Conservation (phyloP, 441 rosid species). For the Geranium incanum region DNA sequence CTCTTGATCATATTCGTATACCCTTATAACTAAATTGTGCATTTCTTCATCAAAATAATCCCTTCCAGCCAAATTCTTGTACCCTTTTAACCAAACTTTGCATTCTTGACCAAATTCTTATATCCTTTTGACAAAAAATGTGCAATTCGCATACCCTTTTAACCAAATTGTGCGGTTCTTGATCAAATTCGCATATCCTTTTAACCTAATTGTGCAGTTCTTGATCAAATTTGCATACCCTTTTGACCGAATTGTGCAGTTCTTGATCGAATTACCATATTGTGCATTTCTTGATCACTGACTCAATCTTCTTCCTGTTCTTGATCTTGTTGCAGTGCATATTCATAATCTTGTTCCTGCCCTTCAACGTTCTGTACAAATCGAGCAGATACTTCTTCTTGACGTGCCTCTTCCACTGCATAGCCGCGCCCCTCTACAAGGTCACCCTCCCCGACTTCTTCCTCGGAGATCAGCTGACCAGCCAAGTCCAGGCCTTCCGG, state of each 20-base stretch:
- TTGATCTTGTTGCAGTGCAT: not conserved
- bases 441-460: not conserved
- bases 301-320: not conserved
- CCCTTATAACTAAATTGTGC: not conserved
- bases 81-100: not conserved
- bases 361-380: not conserved
- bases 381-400: not conserved
- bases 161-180: too few species aligned
- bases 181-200: too few species aligned
- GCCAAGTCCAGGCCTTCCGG: conserved; percentile 2
- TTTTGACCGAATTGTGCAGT: too few species aligned
- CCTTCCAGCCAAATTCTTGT: not conserved
- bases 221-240: too few species aligned
- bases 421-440: conserved; percentile 3
- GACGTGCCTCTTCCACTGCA: not conserved
- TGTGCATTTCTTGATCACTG: not conserved
- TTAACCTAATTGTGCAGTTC: too few species aligned
- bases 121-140: too few species aligned
- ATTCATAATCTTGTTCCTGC: not conserved
- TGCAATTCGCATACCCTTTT: too few species aligned
- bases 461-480: not conserved
- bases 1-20: not conserved
- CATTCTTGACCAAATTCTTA: too few species aligned
- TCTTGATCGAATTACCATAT: too few species aligned
- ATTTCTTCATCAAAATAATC: too few species aligned